phyloP scores from a whole-genome alignment of 2,329 filamentous ascomycete genomes.

The Plectosphaerella plurivora region DNA sequence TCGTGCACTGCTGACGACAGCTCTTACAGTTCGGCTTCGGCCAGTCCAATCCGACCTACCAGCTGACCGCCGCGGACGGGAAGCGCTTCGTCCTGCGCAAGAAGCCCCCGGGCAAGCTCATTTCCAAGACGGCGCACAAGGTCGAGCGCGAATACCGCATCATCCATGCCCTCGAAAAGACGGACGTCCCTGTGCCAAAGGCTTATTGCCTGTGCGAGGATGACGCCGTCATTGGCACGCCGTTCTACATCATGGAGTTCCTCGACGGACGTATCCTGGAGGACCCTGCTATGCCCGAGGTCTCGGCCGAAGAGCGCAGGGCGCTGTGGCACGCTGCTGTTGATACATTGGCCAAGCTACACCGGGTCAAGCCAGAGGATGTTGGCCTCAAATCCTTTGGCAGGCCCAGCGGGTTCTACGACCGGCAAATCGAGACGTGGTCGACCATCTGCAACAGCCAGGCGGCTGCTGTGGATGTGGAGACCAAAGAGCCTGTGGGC shows the following conservation, averaged over 20 bases:
- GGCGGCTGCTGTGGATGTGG: conserved; percentile 68
- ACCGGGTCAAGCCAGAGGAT: conserved; percentile 62
- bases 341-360: conserved; percentile 78
- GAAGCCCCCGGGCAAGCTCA: conserved; percentile 91
- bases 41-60: conserved; percentile 96
- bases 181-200: conserved; percentile 81
- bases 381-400: conserved; percentile 73
- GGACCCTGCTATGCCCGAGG: conserved; percentile 75
- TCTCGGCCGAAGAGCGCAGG: conserved; percentile 60
- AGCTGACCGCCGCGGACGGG: conserved; percentile 69
- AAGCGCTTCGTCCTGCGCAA: conserved; percentile 86
- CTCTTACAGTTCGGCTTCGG: conserved; percentile 80
- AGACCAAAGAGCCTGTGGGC: conserved; percentile 73
- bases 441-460: conserved; percentile 73
- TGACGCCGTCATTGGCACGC: conserved; percentile 71
- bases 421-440: conserved; percentile 81
- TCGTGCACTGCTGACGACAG: neutral
- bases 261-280: conserved; percentile 91
- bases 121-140: conserved; percentile 91
- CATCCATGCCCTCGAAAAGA: conserved; percentile 73
- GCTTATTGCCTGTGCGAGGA: conserved; percentile 86
- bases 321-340: conserved; percentile 86
- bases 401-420: conserved; percentile 72
- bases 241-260: conserved; percentile 98
- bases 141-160: conserved; percentile 95